Conservation (phyloP, 768 basidiomycete species). For the Fistulinella prunicolor region DNA sequence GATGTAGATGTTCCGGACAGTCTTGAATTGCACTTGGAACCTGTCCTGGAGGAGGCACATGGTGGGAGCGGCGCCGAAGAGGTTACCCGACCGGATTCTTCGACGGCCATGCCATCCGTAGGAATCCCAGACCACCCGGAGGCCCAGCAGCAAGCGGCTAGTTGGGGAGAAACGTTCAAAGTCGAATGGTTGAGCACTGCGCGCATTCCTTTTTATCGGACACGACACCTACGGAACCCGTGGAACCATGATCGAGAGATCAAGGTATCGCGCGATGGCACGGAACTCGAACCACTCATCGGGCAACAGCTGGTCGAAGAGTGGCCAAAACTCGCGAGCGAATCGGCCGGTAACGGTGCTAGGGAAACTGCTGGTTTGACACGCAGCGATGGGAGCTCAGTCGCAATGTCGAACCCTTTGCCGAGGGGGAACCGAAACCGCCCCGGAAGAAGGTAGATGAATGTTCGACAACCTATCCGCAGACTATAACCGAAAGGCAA, state of each 20-base stretch:
- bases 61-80: conserved; percentile 12
- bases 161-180: conserved; percentile 78
- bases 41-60: conserved; percentile 24
- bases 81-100: conserved; percentile 1
- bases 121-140: neutral
- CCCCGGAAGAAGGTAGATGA: neutral
- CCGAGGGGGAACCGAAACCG: neutral
- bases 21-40: conserved; percentile 11
- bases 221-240: conserved; percentile 80
- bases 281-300: conserved; percentile 81
- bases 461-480: no score
- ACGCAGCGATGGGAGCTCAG: neutral
- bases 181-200: conserved; percentile 79
- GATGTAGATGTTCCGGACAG: conserved; percentile 18
- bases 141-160: conserved; percentile 26
- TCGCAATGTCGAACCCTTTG: neutral
- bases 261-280: conserved; percentile 86
- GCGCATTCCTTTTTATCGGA: conserved; percentile 69
- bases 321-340: conserved; percentile 47
- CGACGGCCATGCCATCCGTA: neutral
- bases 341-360: conserved; percentile 2
- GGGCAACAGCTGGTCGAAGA: conserved; percentile 68
- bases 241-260: conserved; percentile 89
- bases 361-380: neutral
- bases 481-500: no score